Evolutionary conservation across 2,329 filamentous ascomycete genomes (phyloP), one percentile per base, ranked within the genome.

Genomic region (Dactylonectria estremocensis): DNA sequence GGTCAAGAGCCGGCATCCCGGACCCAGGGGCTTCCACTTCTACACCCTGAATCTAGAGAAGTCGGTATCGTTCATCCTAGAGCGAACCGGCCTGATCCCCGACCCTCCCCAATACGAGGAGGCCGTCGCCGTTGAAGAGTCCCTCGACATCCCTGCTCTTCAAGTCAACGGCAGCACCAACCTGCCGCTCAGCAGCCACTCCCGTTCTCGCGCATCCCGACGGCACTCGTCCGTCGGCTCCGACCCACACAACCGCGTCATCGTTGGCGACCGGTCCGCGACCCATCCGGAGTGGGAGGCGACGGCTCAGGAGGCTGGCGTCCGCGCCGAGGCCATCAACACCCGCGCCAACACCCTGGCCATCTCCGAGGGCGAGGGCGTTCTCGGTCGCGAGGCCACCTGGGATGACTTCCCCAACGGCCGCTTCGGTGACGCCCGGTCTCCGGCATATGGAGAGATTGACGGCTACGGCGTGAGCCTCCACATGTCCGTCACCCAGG

Each of bases 401-500:
- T 99, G 96, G 96, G 96, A 99, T 77, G 96, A 99, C 78, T 99
- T 95, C 80, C 95, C 95, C 70, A 98, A 98, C 84, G 96, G 95
- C 31, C 90, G 95, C 62, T 98, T 95, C 91, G 95, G 95, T 78
- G 95, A 98, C 77, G 93, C 95, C 5, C 90, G 95, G 59, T 97
- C 95, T 3, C 95, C 95, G 1, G 95, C 95, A 0, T 98, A 97
- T 78, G 95, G 95, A 76, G 95, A 98, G 80, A 98, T 98, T 66
- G 95, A 98, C 77, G 95, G 95, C n/a, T 98, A 98, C 78, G 96
- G 96, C 11, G 95, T 97, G n/a, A 96, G 92, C 64, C 86, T 99
- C 45, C 96, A 98, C 83, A 94, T 98, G 78, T 94, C 93, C 0
- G 90, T 94, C n/a, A 88, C 91, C 2, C 91, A 95, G 77, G 96